These are phyloP conservation scores for Akanthomyces lecanii DNA, from an alignment of 2,329 filamentous ascomycete species.

Conservation along the genomic window DNA sequence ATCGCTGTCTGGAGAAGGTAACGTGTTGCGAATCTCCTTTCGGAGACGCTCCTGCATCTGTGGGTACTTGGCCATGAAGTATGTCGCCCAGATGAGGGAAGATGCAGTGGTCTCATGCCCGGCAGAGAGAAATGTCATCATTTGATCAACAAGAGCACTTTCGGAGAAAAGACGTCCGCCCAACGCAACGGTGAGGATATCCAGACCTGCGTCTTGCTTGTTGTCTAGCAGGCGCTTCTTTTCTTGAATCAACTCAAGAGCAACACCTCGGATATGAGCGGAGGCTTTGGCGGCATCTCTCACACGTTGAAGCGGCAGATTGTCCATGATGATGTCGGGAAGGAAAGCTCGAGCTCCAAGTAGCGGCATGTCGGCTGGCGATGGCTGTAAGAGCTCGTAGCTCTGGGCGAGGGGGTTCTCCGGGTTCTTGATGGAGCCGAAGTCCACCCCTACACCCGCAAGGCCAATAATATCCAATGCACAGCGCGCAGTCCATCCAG, in stretches of 20 bases:
- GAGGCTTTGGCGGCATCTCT: slow-evolving; percentile 25
- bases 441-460: slow-evolving; percentile 31
- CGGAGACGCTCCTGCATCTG: slow-evolving; percentile 36
- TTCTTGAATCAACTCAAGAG: slow-evolving; percentile 31
- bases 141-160: slow-evolving; percentile 36
- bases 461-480: slow-evolving; percentile 35
- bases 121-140: slow-evolving; percentile 39
- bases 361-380: slow-evolving; percentile 13
- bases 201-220: slow-evolving; percentile 27
- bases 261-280: slow-evolving; percentile 26
- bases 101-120: slow-evolving; percentile 43
- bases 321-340: slow-evolving; percentile 15
- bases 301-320: slow-evolving; percentile 17
- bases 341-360: slow-evolving; percentile 18
- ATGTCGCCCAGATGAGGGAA: slow-evolving; percentile 38
- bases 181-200: slow-evolving; percentile 36
- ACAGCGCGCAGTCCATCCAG: slow-evolving; percentile 23
- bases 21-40: slow-evolving; percentile 33
- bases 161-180: slow-evolving; percentile 31
- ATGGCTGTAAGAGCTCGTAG: slow-evolving; percentile 24
- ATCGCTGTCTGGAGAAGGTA: slow-evolving; percentile 32
- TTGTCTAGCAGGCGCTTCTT: slow-evolving; percentile 23
- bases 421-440: slow-evolving; percentile 29
- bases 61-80: slow-evolving; percentile 34
- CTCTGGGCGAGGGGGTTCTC: slow-evolving; percentile 34